Conservation (phyloP, 2,329 filamentous ascomycete genomes). For the Thyridium curvatum region DNA sequence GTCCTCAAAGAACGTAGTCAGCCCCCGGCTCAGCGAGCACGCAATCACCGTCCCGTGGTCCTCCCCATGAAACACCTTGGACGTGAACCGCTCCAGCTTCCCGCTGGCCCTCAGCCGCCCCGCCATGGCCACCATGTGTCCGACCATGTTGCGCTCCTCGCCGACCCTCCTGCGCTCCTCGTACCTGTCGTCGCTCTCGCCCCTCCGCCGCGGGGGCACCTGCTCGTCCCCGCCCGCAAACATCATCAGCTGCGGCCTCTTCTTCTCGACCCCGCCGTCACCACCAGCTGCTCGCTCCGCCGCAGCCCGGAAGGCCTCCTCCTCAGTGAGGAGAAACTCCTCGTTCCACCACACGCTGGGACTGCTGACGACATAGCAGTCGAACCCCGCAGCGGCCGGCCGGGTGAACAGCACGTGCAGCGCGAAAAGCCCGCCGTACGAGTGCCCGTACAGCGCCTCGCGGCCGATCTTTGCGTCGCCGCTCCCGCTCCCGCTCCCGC, state of each 20-base stretch:
- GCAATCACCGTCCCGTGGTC: slow-evolving; percentile 23
- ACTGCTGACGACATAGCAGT: slow-evolving; percentile 36
- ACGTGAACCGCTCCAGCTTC: slow-evolving; percentile 8
- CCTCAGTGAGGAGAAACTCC: slow-evolving; percentile 27
- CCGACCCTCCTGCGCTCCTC: slow-evolving; percentile 10
- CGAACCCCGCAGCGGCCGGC: slow-evolving; percentile 32
- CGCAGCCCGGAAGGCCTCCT: slow-evolving; percentile 20
- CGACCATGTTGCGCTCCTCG: slow-evolving; percentile 15
- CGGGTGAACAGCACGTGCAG: slow-evolving; percentile 35
- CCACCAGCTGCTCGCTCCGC: background rate
- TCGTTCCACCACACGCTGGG: slow-evolving; percentile 42
- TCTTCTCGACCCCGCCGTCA: slow-evolving; percentile 2
- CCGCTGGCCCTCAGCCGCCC: slow-evolving; percentile 8
- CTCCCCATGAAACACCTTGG: slow-evolving; percentile 17
- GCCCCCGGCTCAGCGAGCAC: slow-evolving; percentile 16
- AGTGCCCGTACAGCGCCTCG: slow-evolving; percentile 41
- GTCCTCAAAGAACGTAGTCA: slow-evolving; percentile 10
- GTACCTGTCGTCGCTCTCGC: slow-evolving; percentile 22
- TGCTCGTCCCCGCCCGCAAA: slow-evolving; percentile 27
- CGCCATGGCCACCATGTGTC: slow-evolving; percentile 16
- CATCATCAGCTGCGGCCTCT: slow-evolving; percentile 19
- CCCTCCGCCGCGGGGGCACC: slow-evolving; percentile 15
- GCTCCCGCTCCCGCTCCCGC: too few species aligned
- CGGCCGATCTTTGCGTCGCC: slow-evolving; percentile 15
- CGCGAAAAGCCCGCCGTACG: slow-evolving; percentile 40